phyloP scores from a whole-genome alignment of 345 rosid species.

The Gossypium raimondii region DNA sequence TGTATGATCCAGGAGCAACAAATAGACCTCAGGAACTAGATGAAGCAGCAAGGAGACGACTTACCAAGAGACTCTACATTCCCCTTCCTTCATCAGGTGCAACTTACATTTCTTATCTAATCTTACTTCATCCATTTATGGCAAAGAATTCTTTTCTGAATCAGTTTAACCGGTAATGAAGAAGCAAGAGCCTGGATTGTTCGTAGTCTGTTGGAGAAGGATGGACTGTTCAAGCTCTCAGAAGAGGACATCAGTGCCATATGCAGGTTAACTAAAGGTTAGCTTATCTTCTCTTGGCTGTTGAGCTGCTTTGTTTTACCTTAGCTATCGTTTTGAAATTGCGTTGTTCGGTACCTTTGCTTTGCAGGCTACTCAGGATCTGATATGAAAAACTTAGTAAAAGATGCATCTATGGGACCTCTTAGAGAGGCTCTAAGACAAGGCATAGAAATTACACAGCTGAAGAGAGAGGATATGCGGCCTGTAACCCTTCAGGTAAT shows the following conservation, averaged over 20 bases:
- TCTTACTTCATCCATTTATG: constrained; percentile 13
- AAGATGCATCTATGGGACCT: constrained; percentile 98
- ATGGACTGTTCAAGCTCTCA: constrained; percentile 79
- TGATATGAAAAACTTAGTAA: constrained; percentile 94
- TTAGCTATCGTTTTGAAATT: constrained; percentile 8
- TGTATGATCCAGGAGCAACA: constrained; percentile 68
- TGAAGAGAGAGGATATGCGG: constrained; percentile 82
- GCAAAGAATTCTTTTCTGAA: constrained; percentile 16
- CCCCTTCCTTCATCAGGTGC: constrained; percentile 92
- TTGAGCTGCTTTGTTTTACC: constrained; percentile 2
- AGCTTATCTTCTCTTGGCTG: constrained; percentile 2
- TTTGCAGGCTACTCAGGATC: constrained; percentile 89
- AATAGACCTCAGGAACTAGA: constrained; percentile 98
- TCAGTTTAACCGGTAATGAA: constrained; percentile 28
- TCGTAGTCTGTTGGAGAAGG: constrained; percentile 75
- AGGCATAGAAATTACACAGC: constrained; percentile 77
- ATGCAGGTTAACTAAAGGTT: constrained; percentile 76
- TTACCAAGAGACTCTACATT: constrained; percentile 85
- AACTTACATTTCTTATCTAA: constrained; percentile 12
- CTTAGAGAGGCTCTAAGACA: constrained; percentile 84
- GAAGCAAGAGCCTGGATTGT: constrained; percentile 97
- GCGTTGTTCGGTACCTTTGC: neutral
- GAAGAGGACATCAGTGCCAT: constrained; percentile 61
- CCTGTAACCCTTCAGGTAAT: constrained; percentile 44
- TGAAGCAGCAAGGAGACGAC: constrained; percentile 96